Percentiles rank a stretch among this genome's conserved stretches.
phyloP scores from a whole-genome alignment of 2,329 filamentous ascomycete species.

The Aspergillus thermomutatus region DNA sequence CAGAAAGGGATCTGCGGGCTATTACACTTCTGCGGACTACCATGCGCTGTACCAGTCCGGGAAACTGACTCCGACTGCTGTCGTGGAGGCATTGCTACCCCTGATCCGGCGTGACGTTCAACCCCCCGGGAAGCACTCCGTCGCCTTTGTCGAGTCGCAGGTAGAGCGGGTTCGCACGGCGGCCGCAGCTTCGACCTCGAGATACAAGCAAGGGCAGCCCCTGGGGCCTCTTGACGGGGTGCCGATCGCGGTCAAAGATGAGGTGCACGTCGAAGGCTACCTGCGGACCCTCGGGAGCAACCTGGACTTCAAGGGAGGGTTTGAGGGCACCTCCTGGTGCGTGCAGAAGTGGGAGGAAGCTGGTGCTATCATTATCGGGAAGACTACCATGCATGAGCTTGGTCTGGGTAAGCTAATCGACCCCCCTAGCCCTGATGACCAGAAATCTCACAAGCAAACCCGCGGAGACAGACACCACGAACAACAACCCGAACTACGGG shows the following conservation, averaged over 20 bases:
- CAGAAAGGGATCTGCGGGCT: slow-evolving; percentile 42
- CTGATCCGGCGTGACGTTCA: slow-evolving; percentile 61
- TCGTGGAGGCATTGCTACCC: slow-evolving; percentile 68
- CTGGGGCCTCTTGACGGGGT: slow-evolving; percentile 74
- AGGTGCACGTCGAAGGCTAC: slow-evolving; percentile 69
- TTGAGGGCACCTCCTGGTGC: slow-evolving; percentile 64
- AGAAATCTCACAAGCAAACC: slow-evolving; percentile 4
- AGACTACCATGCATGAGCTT: slow-evolving; percentile 76
- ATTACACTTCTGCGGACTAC: slow-evolving; percentile 73
- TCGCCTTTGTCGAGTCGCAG: slow-evolving; percentile 69
- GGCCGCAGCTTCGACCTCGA: slow-evolving; percentile 68
- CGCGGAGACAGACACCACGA: slow-evolving; percentile 63
- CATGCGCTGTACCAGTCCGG: slow-evolving; percentile 70
- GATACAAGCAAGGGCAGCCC: slow-evolving; percentile 65
- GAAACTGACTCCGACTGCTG: slow-evolving; percentile 66
- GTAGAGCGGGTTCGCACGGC: slow-evolving; percentile 62
- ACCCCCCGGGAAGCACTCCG: slow-evolving; percentile 60
- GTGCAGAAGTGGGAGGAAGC: slow-evolving; percentile 68
- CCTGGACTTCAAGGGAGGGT: slow-evolving; percentile 52
- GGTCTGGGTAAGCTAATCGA: slow-evolving; percentile 56
- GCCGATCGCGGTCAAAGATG: slow-evolving; percentile 80
- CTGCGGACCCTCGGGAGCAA: slow-evolving; percentile 63
- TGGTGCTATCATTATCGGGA: slow-evolving; percentile 72
- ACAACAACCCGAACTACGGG: slow-evolving; percentile 72
- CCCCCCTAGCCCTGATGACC: not conserved